phyloP scores from a whole-genome alignment of 768 basidiomycete genomes.

The Pisolithus orientalis region DNA sequence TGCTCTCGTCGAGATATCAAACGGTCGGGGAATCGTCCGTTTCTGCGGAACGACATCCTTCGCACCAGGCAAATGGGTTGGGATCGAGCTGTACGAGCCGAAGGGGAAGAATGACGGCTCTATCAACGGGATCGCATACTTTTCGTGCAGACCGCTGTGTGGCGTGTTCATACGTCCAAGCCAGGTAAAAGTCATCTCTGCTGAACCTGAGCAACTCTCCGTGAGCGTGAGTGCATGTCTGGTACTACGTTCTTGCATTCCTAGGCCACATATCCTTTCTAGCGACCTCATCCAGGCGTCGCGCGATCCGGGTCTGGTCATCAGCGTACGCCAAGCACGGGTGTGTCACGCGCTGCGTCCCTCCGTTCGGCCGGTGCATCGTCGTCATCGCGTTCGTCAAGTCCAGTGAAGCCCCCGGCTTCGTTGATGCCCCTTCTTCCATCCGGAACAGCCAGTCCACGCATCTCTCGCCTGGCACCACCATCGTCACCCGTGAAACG shows the following conservation, averaged over 20 bases:
- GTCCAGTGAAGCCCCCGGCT: slow-evolving; percentile 48
- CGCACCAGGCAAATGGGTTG: slow-evolving; percentile 89
- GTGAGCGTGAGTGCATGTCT: slow-evolving; percentile 17
- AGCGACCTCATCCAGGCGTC: slow-evolving; percentile 20
- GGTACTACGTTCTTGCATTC: background rate
- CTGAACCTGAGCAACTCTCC: slow-evolving; percentile 20
- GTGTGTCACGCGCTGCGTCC: slow-evolving; percentile 34
- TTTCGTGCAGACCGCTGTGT: slow-evolving; percentile 65
- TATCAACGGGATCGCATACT: slow-evolving; percentile 75
- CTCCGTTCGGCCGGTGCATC: slow-evolving; percentile 39
- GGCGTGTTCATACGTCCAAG: slow-evolving; percentile 89
- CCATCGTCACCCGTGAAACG: slow-evolving; percentile 56
- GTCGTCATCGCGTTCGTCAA: slow-evolving; percentile 58
- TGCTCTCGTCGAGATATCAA: slow-evolving; percentile 71
- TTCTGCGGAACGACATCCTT: slow-evolving; percentile 84
- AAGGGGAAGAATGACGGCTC: slow-evolving; percentile 96
- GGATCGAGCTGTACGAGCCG: slow-evolving; percentile 76
- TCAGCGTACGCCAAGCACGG: slow-evolving; percentile 52
- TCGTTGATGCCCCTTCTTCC: slow-evolving; percentile 21
- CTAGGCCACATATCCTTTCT: slow-evolving; percentile 4
- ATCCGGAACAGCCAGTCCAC: slow-evolving; percentile 21
- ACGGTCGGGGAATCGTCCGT: slow-evolving; percentile 79
- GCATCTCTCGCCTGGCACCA: slow-evolving; percentile 25
- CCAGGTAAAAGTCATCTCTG: slow-evolving; percentile 64
- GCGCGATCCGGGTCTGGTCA: slow-evolving; percentile 41